Conservation (phyloP, 208 protist genomes). For the Tritrichomonas musculus region DNA sequence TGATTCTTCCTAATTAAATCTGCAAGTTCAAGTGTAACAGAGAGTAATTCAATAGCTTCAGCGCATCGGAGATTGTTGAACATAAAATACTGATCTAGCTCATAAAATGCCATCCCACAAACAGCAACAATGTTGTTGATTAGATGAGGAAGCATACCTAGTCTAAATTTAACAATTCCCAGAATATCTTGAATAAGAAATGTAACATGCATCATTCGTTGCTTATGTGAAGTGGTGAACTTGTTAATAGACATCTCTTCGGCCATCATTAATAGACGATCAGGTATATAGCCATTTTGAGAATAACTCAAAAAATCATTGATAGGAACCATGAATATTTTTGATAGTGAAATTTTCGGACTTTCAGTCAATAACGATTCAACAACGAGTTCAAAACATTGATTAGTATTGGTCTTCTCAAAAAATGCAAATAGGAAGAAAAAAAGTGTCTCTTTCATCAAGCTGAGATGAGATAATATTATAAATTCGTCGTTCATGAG, state of each 20-base stretch:
- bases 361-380: background rate
- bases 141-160: background rate
- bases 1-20: background rate
- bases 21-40: background rate
- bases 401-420: background rate
- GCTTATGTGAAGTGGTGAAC: background rate
- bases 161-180: background rate
- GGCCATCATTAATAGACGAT: background rate
- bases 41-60: background rate
- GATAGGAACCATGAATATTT: background rate
- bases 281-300: background rate
- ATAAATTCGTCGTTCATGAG: background rate
- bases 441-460: constrained; percentile 16
- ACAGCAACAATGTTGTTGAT: background rate
- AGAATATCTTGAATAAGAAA: background rate
- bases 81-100: background rate
- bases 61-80: background rate
- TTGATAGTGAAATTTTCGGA: background rate
- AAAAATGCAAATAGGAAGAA: background rate
- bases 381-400: background rate
- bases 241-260: background rate
- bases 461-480: background rate
- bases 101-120: background rate
- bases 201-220: background rate
- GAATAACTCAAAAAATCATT: background rate